Base-by-base conservation (phyloP, 1,284 basidiomycete genomes). In the Cutaneotrichosporon daszewskae region DNA sequence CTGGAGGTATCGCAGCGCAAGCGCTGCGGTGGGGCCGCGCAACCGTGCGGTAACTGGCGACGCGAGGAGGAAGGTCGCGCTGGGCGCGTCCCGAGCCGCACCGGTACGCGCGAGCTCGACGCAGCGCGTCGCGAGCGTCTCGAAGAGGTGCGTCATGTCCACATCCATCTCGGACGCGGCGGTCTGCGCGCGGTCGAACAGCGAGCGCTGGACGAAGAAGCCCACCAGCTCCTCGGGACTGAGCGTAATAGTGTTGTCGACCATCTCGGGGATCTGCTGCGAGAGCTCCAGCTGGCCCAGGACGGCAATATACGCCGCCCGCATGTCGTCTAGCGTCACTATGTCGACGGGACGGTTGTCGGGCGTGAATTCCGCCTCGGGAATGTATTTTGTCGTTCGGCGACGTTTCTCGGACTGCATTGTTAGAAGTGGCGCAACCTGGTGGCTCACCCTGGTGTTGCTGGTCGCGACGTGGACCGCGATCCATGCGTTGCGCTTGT, bases 1-100 rank as follows among this genome's bases (percentile, higher is more conserved):
- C 50, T 86, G 83, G 37, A 98, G 77, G 66, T 90, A 92, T 58
- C 85, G 77, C 86, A 91, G 90, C 2, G 85, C 90, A 47, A 87
- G 79, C 49, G 88, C 84, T 16, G 82, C 77, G 20, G 83, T 76
- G 1, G 84, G 79, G 1, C 91, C 91, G 28, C 83, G 76, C 83
- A 92, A 94, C 1, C 85, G 83, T 1, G 82, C 77, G 7, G 85
- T 80, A 13, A 70, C 47, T 40, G 83, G 81, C 57, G 90, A 87
- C 13, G 81, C 81, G 27, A 87, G 76, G 23, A 94, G 74, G 87
- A 88, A 92, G 48, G 84, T 80, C 4, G 77, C 77, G 49, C 22
- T 27, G 14, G 23, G 25, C 44, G 23, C 32, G 53, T 42, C 40
- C 40, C 27, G 48, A 34, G 0, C 45, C 5, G 13, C 28, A n/a